Evolutionary conservation across 441 rosid genomes (phyloP).

Genomic region (Monsonia emarginata): DNA sequence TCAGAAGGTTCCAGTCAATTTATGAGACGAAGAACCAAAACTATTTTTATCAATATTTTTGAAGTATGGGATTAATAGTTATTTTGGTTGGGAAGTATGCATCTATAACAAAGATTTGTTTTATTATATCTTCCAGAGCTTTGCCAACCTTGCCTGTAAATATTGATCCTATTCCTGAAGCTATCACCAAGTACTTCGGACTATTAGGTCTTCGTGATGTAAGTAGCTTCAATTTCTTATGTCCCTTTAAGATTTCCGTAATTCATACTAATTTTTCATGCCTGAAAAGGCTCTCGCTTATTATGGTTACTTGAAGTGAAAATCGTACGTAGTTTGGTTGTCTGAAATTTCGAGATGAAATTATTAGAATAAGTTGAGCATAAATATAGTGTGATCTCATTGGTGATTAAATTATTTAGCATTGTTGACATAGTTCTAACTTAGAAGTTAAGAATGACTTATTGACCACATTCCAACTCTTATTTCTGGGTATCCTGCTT

Average conservation of each 20-base stretch:
- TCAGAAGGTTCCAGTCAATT: background rate
- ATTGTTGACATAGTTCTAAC: too few species aligned
- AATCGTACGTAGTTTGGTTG: too few species aligned
- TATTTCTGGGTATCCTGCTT: too few species aligned
- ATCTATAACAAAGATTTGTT: background rate
- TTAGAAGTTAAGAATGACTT: too few species aligned
- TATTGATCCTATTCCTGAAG: conserved; percentile 76
- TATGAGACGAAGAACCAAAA: background rate
- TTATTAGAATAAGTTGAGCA: too few species aligned
- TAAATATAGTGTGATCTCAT: too few species aligned
- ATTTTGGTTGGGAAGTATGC: background rate
- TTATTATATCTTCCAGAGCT: conserved; percentile 37
- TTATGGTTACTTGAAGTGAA: background rate
- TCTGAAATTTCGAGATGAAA: too few species aligned
- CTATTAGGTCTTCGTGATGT: conserved; percentile 60
- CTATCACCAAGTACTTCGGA: conserved; percentile 53
- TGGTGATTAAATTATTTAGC: too few species aligned
- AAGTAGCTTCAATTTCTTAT: conserved; percentile 26
- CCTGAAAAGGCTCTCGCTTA: background rate
- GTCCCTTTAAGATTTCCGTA: background rate
- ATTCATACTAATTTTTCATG: background rate
- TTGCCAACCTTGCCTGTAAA: conserved; percentile 41
- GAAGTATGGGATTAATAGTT: background rate
- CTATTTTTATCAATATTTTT: background rate
- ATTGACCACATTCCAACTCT: too few species aligned